Conservation (phyloP, 805 yeast genomes). For the Jamesozyma jinghongensis region DNA sequence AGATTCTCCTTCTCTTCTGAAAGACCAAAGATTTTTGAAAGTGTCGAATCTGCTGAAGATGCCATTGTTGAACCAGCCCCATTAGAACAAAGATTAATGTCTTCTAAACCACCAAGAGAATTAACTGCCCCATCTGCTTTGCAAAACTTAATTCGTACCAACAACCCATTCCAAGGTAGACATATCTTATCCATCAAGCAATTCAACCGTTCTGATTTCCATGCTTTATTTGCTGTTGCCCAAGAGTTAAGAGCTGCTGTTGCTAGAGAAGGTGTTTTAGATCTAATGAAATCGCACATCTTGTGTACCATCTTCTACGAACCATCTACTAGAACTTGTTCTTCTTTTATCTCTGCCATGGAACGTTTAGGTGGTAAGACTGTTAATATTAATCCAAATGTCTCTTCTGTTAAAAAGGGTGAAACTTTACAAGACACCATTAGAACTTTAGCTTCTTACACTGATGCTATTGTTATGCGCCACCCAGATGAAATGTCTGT, state of each 20-base stretch:
- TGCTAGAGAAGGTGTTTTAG: slow-evolving; percentile 91
- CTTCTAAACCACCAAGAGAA: slow-evolving; percentile 63
- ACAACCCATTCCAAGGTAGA: slow-evolving; percentile 85
- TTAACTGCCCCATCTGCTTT: slow-evolving; percentile 73
- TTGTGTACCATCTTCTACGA: slow-evolving; percentile 94
- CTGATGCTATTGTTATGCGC: slow-evolving; percentile 95
- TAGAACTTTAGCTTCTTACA: slow-evolving; percentile 87
- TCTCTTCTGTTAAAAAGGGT: slow-evolving; percentile 96
- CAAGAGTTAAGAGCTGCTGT: slow-evolving; percentile 96
- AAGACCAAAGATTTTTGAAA: slow-evolving; percentile 29
- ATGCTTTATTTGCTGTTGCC: slow-evolving; percentile 89
- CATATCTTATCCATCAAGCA: slow-evolving; percentile 84
- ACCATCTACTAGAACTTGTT: slow-evolving; percentile 94
- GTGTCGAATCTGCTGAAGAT: slow-evolving; percentile 38
- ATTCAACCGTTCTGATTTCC: slow-evolving; percentile 80
- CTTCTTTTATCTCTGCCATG: slow-evolving; percentile 99
- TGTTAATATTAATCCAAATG: slow-evolving; percentile 70
- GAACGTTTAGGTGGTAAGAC: slow-evolving; percentile 98
- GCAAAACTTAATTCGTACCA: slow-evolving; percentile 61
- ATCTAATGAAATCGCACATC: slow-evolving; percentile 80
- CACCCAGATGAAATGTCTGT: slow-evolving; percentile 93
- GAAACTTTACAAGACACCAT: slow-evolving; percentile 96
- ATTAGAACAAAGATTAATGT: slow-evolving; percentile 43
- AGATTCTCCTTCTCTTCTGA: slow-evolving; percentile 47
- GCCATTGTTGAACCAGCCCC: slow-evolving; percentile 43